phyloP scores from a whole-genome alignment of 371 early-diverging fungal species.

The Actinomortierella ambigua region DNA sequence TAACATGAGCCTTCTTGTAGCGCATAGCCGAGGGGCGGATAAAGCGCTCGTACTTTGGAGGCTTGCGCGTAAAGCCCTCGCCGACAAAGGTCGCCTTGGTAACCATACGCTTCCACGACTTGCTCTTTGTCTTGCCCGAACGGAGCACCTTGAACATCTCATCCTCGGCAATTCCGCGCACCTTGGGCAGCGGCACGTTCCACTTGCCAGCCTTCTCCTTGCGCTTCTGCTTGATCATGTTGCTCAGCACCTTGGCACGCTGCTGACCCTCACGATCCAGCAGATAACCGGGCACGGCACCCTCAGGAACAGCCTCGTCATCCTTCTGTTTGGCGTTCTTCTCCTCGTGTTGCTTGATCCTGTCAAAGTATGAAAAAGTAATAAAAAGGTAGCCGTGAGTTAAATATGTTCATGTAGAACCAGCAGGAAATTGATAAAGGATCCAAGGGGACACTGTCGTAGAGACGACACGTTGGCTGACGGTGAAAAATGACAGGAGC shows the following conservation, averaged over 20 bases:
- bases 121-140: slow-evolving; percentile 93
- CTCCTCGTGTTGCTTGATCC: slow-evolving; percentile 96
- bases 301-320: slow-evolving; percentile 89
- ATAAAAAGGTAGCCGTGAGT: neutral
- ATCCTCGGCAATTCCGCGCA: slow-evolving; percentile 98
- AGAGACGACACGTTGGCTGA: too few species aligned
- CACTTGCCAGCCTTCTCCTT: slow-evolving; percentile 99
- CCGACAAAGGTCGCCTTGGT: slow-evolving; percentile 99
- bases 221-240: slow-evolving; percentile 99
- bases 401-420: too few species aligned
- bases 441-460: too few species aligned
- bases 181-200: slow-evolving; percentile 98
- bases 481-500: neutral
- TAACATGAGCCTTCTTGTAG: slow-evolving; percentile 99
- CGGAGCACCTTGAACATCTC: slow-evolving; percentile 99
- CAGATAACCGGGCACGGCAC: slow-evolving; percentile 98
- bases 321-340: slow-evolving; percentile 91
- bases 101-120: slow-evolving; percentile 98
- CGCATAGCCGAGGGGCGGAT: slow-evolving; percentile 99
- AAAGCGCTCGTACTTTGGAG: slow-evolving; percentile 99
- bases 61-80: slow-evolving; percentile 99
- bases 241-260: slow-evolving; percentile 95
- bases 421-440: too few species aligned
- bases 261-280: slow-evolving; percentile 99
- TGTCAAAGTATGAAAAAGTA: slow-evolving; percentile 18